These are phyloP conservation scores for Amanita muscaria DNA, from an alignment of 768 basidiomycete species.

Conservation along the genomic window DNA sequence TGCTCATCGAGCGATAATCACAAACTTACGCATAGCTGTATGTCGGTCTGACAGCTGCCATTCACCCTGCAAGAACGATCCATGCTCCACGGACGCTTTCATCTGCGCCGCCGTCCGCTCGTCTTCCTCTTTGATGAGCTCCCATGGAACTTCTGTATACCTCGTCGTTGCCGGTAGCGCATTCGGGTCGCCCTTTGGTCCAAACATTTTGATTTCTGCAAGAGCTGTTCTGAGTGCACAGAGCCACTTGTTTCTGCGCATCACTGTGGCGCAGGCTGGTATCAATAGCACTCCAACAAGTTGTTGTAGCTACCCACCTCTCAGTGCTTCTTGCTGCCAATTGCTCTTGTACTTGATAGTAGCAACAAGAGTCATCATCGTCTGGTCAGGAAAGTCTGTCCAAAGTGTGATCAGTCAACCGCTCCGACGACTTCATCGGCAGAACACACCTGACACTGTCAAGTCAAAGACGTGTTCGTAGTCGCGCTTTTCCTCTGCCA, in stretches of 20 bases:
- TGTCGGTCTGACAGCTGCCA: constrained; percentile 48
- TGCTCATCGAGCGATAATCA: background rate
- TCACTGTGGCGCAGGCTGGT: constrained; percentile 30
- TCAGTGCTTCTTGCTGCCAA: constrained; percentile 69
- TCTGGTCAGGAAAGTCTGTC: constrained; percentile 68
- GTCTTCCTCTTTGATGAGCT: constrained; percentile 39
- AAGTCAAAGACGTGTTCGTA: constrained; percentile 73
- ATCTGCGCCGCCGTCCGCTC: constrained; percentile 21
- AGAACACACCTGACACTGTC: constrained; percentile 44
- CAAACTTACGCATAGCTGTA: constrained; percentile 35
- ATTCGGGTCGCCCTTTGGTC: constrained; percentile 50
- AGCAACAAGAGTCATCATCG: constrained; percentile 65
- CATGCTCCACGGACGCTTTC: background rate
- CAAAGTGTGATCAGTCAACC: constrained; percentile 6
- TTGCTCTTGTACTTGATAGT: constrained; percentile 90
- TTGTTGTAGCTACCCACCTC: constrained; percentile 31
- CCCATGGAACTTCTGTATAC: constrained; percentile 72
- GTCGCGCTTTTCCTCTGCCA: constrained; percentile 63
- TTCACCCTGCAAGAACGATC: constrained; percentile 18
- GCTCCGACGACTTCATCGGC: constrained; percentile 1
- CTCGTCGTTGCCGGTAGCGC: constrained; percentile 43
- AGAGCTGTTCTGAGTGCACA: constrained; percentile 74
- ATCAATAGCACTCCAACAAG: constrained; percentile 9
- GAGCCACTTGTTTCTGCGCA: constrained; percentile 87
- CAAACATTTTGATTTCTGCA: constrained; percentile 63